Base-by-base conservation (phyloP, 148 eudicot genomes). In the Rhododendron molle region DNA sequence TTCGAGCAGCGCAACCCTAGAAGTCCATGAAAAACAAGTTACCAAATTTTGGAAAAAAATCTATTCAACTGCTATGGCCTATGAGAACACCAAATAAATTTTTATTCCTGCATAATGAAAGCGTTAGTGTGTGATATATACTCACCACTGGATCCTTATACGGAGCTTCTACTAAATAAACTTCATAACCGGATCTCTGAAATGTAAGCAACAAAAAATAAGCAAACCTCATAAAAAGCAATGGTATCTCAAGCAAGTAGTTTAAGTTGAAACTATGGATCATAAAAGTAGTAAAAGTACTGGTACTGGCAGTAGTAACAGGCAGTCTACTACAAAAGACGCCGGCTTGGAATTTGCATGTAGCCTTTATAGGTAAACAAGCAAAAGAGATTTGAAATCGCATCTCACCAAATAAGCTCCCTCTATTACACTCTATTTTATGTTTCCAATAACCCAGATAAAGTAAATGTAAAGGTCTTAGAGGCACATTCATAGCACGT, bases 1-100 rank as follows among this genome's bases (percentile, higher is more conserved):
- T 97, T 90, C 99, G 91, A 67, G 99, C 99, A n/a, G 98, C 92
- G 85, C 99, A 97, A 49, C 99, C 99, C 99, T 97, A 81, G 52
- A 80, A 87, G 80, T 80, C 60, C 56, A 84, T 82, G 7, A 23
- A 28, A 52, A 32, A 73, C 3, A 2, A 26, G 11, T 43, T 46
- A 79, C 26, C 50, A 50, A 49, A 72, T 16, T 38, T 50, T 32
- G 12, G 44, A 23, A 50, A 50, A 0, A 60, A 58, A 67, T 58
- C 36, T 69, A 18, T 56, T 79, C 60, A 49, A 47, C 67, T 36
- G 40, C 74, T 40, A 40, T 40, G 44, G 44, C 44, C 44, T 60
- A 47, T 86, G 26, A 32, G 62, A 11, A 86, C 34, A 32, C 76
- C 78, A 73, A 43, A 8, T 21, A 76, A 54, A 74, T 18, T 72